phyloP scores from a whole-genome alignment of 345 rosid species.

The Populus ilicifolia region DNA sequence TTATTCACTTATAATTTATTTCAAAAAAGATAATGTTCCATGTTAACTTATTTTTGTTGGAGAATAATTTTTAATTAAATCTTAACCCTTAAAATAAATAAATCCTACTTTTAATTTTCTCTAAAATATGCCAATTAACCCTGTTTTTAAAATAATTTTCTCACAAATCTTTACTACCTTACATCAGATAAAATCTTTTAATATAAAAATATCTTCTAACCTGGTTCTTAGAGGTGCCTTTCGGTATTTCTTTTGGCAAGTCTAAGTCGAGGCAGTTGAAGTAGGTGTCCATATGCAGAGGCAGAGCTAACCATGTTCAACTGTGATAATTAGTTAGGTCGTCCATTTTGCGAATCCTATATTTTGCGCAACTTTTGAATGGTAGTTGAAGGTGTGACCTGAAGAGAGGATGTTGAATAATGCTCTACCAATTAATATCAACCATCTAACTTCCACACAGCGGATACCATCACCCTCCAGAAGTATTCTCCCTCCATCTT shows the following conservation, averaged over 20 bases:
- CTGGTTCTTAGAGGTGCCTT: not conserved
- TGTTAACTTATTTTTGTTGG: too few relatives aligned
- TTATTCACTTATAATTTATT: too few relatives aligned
- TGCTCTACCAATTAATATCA: not conserved
- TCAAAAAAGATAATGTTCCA: too few relatives aligned
- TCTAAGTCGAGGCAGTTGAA: not conserved
- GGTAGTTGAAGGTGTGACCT: conserved; percentile 28
- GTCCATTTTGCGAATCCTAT: not conserved
- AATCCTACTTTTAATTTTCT: too few relatives aligned
- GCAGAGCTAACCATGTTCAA: not conserved
- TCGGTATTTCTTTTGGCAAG: not conserved
- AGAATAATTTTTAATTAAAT: too few relatives aligned
- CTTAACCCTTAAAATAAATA: too few relatives aligned
- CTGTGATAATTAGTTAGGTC: not conserved
- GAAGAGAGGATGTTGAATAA: conserved; percentile 13
- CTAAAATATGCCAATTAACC: too few relatives aligned
- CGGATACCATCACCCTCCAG: not conserved
- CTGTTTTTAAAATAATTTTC: too few relatives aligned
- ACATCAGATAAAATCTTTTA: too few relatives aligned
- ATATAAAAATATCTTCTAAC: too few relatives aligned
- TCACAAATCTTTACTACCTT: too few relatives aligned
- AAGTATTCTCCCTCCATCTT: not conserved
- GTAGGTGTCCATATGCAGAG: not conserved
- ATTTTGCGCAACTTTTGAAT: conserved; percentile 23
- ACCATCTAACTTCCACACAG: not conserved